Base-by-base conservation (phyloP, 371 early-diverging fungal species). In the Mucor indicus region DNA sequence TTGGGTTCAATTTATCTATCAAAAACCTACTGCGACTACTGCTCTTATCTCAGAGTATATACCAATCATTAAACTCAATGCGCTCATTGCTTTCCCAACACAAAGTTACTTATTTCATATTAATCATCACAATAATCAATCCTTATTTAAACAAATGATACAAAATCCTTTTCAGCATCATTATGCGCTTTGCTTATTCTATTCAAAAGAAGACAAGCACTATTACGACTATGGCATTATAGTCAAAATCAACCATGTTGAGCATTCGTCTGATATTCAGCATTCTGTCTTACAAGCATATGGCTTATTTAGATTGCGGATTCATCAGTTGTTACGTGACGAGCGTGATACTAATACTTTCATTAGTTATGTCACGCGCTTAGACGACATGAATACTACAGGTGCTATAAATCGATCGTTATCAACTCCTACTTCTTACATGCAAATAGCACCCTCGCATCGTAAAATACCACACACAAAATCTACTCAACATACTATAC, bases 161-260 rank as follows among this genome's bases (percentile, higher is more conserved):
- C 70, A 22, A 60, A 62, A 48, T 36, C 73, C 32, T 7, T 52
- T 62, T 38, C 60, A 59, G 40, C 59, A 50, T 23, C 48, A 64
- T 10, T 77, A 78, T 62, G 80, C 79, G 2, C 69, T 84, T 66
- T 78, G 80, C 27, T 47, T 80, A 12, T 70, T 63, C 8, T 47
- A 51, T 6, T 57, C 45, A 13, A 30, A 39, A 2, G 17, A 31
- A 12, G 53, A 59, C 24, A 17, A 39, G 1, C 13, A 33, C 0
- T 63, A 56, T 19, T 42, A 48, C 22, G 51, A 55, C 7, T 55
- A 57, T 24, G 75, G 69, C 6, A 62, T 67, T 1, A 75, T 75
- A 67, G n/a, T 72, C 15, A 56, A 63, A 20, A 48, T 67, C 8
- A 32, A 49, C 11, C 50, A 51, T 15, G 25, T 57, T 16, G 65